Evolutionary conservation across 805 yeast species (phyloP), one percentile per base, ranked within the genome.

Genomic region (Saccharomycopsis sp.): DNA sequence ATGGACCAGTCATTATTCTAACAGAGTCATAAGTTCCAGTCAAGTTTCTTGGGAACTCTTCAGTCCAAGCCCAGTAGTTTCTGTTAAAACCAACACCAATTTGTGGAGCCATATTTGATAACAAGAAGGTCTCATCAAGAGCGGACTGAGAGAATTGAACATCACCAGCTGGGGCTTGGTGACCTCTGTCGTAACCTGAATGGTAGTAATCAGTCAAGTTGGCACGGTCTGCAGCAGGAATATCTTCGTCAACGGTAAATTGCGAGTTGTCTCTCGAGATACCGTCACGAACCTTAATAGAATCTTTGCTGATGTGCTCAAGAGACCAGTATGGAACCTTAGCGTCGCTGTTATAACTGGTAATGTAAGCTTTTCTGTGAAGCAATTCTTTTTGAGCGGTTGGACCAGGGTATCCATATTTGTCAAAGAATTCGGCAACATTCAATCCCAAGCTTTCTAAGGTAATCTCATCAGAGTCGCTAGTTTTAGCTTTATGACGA

Each of bases 331-430:
- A 77, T 29, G 96, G 96, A 67, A 85, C 85, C 55, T 87, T 75
- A 42, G 81, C 82, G 56, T 80, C 74, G 58, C 94, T 75, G 68
- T 88, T 89, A 69, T 79, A 89, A 64, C 86, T 83, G 58, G 86
- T 78, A 47, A 88, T 78, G 68, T 84, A 87, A 70, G 86, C 92
- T 53, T 73, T 70, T 61, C 86, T 76, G 34, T 73, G 78, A 56
- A 79, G 80, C 64, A 87, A 71, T 65, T 88, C 94, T 19, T 51
- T 53, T 42, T 57, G 52, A 68, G 85, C 86, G 50, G 83, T 76
- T 1, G 94, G 94, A 1, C 91, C 90, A 0, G 94, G 96, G 66
- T 83, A 85, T 17, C 96, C 96, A 66, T 84, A 87, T 64, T 82
- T 81, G 73, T 85, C 86, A 69, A 83, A 87, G 8, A 75, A 59